Evolutionary conservation across 75 land plant species (phyloP).

Genomic region (Cupressus sempervirens): DNA sequence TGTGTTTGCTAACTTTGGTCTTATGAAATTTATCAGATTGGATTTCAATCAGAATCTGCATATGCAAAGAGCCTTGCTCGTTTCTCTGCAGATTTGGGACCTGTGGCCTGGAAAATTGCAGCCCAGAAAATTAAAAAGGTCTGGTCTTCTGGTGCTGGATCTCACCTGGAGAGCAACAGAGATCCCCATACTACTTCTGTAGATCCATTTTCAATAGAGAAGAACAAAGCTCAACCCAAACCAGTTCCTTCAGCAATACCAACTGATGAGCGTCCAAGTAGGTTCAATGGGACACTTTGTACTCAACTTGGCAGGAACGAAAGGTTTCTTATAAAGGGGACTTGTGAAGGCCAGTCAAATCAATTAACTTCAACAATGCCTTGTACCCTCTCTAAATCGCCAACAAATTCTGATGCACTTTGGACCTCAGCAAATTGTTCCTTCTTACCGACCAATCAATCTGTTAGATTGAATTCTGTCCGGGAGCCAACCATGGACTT

Average conservation of each 20-base stretch:
- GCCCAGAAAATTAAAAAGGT: conserved; percentile 59
- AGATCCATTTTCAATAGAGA: conserved; percentile 23
- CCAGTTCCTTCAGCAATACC: neutral
- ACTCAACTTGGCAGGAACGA: conserved; percentile 4
- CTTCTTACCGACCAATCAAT: neutral
- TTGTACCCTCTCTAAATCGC: neutral
- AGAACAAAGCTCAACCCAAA: neutral
- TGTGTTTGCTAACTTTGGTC: neutral
- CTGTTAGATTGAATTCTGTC: neutral
- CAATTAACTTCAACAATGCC: neutral
- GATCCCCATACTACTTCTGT: conserved; percentile 60
- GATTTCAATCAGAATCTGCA: conserved; percentile 52
- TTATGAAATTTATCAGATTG: conserved; percentile 20
- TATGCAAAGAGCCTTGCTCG: conserved; percentile 83
- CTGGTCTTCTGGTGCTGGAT: conserved; percentile 47
- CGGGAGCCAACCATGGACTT: neutral
- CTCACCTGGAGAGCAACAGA: conserved; percentile 59
- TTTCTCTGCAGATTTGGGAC: conserved; percentile 69
- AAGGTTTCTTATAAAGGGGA: neutral
- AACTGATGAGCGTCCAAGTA: neutral
- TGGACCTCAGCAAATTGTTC: neutral
- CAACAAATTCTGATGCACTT: conserved; percentile 7
- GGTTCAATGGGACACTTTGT: neutral
- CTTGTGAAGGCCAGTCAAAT: neutral
- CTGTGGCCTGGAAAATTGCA: conserved; percentile 69